These are phyloP conservation scores for Salix exigua DNA, from an alignment of 345 rosid species.

Conservation along the genomic window DNA sequence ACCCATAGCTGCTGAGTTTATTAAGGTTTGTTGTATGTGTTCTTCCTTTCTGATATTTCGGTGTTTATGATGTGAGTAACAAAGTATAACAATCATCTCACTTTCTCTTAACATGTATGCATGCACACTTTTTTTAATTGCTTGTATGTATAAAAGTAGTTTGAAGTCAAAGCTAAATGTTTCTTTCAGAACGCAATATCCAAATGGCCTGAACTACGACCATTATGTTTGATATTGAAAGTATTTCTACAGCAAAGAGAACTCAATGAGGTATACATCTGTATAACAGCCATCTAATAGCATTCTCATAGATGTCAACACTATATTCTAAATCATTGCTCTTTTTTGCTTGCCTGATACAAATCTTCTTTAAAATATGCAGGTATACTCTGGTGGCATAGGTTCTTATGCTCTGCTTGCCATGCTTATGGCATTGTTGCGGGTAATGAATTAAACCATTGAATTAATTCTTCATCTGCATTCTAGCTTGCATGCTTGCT, in stretches of 20 bases:
- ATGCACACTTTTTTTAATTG: not conserved
- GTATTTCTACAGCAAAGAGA: constrained; percentile 93
- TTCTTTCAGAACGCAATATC: constrained; percentile 58
- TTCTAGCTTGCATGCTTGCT: not conserved
- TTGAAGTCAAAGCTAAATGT: not conserved
- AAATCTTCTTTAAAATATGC: constrained; percentile 25
- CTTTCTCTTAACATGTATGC: not conserved
- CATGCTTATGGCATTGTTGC: constrained; percentile 80
- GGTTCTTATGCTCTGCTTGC: constrained; percentile 90
- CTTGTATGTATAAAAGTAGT: not conserved
- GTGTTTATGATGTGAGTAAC: not conserved
- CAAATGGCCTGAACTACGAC: constrained; percentile 71
- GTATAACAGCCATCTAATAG: not conserved
- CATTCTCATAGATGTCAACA: not conserved
- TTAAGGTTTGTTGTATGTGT: constrained; percentile 56
- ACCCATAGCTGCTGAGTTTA: constrained; percentile 92
- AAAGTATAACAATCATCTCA: no score
- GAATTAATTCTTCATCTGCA: not conserved
- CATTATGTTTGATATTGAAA: constrained; percentile 82
- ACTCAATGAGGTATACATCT: constrained; percentile 71
- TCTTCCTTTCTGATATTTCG: not conserved
- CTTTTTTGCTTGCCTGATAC: constrained; percentile 14
- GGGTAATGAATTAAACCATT: constrained; percentile 38
- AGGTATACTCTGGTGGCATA: constrained; percentile 93
- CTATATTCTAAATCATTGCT: not conserved